Evolutionary conservation across 2,329 filamentous ascomycete genomes (phyloP).

Genomic region (Exophiala bonariae): DNA sequence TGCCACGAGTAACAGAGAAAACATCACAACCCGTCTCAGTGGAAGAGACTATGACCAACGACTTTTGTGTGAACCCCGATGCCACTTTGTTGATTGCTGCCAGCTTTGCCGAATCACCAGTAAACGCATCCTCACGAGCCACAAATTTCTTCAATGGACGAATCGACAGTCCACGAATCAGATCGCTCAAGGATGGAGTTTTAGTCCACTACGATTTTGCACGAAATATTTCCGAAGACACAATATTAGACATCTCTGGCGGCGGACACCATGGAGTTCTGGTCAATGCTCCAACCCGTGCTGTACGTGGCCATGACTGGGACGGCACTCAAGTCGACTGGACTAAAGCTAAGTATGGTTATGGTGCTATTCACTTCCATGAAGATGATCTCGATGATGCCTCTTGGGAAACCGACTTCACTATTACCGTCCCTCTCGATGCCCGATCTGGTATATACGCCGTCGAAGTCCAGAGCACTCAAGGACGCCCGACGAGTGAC

Average conservation of each 20-base stretch:
- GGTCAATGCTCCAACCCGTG: conserved; percentile 37
- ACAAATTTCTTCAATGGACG: too few species aligned
- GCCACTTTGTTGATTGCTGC: too few species aligned
- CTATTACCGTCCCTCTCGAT: conserved; percentile 27
- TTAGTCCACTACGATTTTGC: conserved; percentile 21
- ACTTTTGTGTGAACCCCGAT: too few species aligned
- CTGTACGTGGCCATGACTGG: conserved; percentile 36
- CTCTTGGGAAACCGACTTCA: conserved; percentile 36
- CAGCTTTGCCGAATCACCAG: too few species aligned
- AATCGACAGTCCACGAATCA: conserved; percentile 1
- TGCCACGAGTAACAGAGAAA: too few species aligned
- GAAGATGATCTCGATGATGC: conserved; percentile 42
- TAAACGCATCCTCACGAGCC: too few species aligned
- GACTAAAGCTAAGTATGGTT: conserved; percentile 37
- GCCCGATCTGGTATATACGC: conserved; percentile 32
- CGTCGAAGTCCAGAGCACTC: conserved; percentile 27
- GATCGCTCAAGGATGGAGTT: not conserved
- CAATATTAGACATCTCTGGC: conserved; percentile 32
- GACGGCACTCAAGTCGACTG: conserved; percentile 34
- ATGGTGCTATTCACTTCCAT: conserved; percentile 42
- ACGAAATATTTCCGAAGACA: conserved; percentile 21
- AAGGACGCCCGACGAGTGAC: too few species aligned
- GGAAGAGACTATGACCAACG: too few species aligned
- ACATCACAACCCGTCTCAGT: too few species aligned
- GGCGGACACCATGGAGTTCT: conserved; percentile 30